Evolutionary conservation across 192 early-diverging fungal genomes (phyloP).

Genomic region (Hyaloraphidium curvatum): DNA sequence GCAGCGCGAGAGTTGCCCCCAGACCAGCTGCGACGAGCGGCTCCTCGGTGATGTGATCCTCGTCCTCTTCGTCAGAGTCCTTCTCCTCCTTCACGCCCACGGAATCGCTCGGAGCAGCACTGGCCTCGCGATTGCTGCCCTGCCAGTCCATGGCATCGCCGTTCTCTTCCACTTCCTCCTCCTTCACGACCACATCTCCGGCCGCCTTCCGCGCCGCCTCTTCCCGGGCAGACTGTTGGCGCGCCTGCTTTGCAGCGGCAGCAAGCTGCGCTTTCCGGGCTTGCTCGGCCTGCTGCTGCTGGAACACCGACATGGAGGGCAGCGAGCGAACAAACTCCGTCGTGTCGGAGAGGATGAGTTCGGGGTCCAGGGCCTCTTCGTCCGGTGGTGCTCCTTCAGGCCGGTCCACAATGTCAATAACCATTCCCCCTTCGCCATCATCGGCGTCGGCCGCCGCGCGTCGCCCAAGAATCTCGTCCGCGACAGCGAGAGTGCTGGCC

Average conservation of each 20-base stretch:
- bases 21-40: slow-evolving; percentile 62
- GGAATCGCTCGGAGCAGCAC: not conserved
- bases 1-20: slow-evolving; percentile 57
- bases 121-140: not conserved
- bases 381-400: not conserved
- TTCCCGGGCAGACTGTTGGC: not conserved
- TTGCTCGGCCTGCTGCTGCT: no score
- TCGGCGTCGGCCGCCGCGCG: slow-evolving; percentile 20
- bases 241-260: not conserved
- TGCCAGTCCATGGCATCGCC: not conserved
- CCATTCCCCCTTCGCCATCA: slow-evolving; percentile 5
- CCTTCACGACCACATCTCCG: not conserved
- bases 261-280: not conserved
- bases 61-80: no score
- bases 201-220: not conserved
- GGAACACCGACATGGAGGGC: slow-evolving; percentile 15
- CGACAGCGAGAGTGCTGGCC: slow-evolving; percentile 2
- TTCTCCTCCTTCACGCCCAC: not conserved
- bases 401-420: not conserved
- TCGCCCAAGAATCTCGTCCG: no score
- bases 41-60: slow-evolving; percentile 35
- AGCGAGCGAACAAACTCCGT: slow-evolving; percentile 71
- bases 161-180: not conserved
- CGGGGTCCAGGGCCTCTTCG: not conserved
- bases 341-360: slow-evolving; percentile 66